Evolutionary conservation across 2,329 filamentous ascomycete genomes (phyloP), one percentile per base, ranked within the genome.

Genomic region (Ascochyta lentis): DNA sequence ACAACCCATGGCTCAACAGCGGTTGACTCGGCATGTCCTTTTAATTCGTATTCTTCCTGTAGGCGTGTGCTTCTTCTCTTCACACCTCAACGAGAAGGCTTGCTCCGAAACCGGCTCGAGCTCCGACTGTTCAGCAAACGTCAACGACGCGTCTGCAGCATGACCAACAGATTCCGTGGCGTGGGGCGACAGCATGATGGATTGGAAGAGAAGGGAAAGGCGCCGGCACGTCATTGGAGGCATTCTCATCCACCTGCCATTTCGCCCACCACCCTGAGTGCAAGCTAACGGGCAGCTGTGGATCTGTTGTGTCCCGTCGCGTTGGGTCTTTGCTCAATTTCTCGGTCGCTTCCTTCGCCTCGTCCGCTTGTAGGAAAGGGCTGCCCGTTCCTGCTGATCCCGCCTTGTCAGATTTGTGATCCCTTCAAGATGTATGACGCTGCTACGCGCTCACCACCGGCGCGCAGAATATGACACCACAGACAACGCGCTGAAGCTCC

Each of bases 371-470:
- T 48, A 50, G 40, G 38, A 39, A 39, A 34, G 29, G 46, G 50
- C 41, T 45, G 46, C 42, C 47, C 52, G 48, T 41, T 29, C 24
- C 39, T 56, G 48, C 54, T 41, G 47, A 56, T 56, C 38, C 19
- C 27, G 33, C 26, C 34, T 52, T 42, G 58, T 59, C 52, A 59
- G 48, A 55, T 65, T 51, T 40, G 29, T 44, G 16, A 22, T 44
- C 19, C 34, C 23, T 34, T 51, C 48, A 58, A 60, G 26, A 66
- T 65, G 59, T 58, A 65, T 66, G 63, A 67, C 61, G 64, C 59
- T 56, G 49, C 55, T 40, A 38, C 23, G 16, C 40, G 24, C 40
- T 52, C 31, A 49, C 51, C 45, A 54, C 41, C 56, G 49, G 56
- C 49, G 48, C 52, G 49, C 38, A 50, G 49, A 58, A 33, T 38